Evolutionary conservation across 768 basidiomycete species (phyloP).

Genomic region (Russula griseocarnosa): DNA sequence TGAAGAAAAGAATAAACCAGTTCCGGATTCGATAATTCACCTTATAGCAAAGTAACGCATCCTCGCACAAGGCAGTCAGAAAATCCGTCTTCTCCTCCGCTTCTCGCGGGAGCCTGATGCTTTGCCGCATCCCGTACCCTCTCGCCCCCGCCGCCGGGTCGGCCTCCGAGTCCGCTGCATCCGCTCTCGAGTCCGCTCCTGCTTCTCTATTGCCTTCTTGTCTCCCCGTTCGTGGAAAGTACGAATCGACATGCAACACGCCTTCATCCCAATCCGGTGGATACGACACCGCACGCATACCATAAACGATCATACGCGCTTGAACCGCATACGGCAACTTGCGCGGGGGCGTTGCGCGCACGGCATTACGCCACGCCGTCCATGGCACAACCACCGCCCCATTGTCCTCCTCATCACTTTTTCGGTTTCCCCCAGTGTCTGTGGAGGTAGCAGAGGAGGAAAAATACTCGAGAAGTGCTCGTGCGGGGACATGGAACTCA

Average conservation of each 20-base stretch:
- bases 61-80: slow-evolving; percentile 17
- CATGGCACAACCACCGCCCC: slow-evolving; percentile 1
- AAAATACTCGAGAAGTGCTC: background rate
- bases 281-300: slow-evolving; percentile 13
- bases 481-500: slow-evolving; percentile 16
- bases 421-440: background rate
- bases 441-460: background rate
- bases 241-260: slow-evolving; percentile 15
- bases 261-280: slow-evolving; percentile 15
- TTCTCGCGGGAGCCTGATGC: background rate
- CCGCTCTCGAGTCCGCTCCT: background rate
- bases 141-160: background rate
- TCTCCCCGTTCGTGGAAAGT: background rate
- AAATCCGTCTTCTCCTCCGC: background rate
- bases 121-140: background rate
- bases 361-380: background rate
- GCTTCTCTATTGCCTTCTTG: background rate
- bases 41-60: slow-evolving; percentile 16
- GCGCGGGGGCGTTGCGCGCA: background rate
- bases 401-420: background rate
- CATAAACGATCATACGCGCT: slow-evolving; percentile 12
- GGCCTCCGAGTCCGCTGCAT: too few species aligned
- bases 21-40: background rate
- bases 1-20: too few species aligned
- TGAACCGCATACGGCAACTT: slow-evolving; percentile 8